Evolutionary conservation across 176 grass and related monocot species (phyloP), one percentile per base, ranked within the genome.

Genomic region (Oryza brachyantha): DNA sequence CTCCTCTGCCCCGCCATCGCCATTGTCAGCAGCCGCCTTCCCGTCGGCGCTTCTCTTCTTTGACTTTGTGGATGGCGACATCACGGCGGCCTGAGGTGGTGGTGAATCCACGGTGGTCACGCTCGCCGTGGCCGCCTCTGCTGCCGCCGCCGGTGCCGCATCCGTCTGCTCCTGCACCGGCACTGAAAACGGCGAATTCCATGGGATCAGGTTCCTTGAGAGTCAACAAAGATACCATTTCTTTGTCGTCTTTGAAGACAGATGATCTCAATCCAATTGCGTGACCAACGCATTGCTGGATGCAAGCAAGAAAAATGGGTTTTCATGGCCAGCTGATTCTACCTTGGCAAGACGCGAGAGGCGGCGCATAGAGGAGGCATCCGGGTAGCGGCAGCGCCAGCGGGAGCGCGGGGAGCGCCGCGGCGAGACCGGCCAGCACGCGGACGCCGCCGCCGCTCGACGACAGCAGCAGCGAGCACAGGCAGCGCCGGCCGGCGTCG

Each of bases 401-500:
- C 29, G 82, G 65, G 0, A 78, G 82, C 40, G 74, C 22, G 29
- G 68, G 74, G 41, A 78, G 73, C 22, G 25, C 71, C 65, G 66
- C 66, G 21, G 76, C 64, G 83, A 84, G 83, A 40, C 74, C 39
- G 10, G 66, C 83, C 55, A 78, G 55, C 55, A 84, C 64, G 3
- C 29, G 17, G 17, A n/a, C 48, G 48, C 48, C 48, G 7, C 5
- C 48, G 6, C 48, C 7, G 66, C 54, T 84, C 48, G 48, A n/a
- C 65, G 66, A 13, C 74, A 78, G 82, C 27, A 78, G 74, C 55
- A 84, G 40, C 66, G 82, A 78, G 82, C 82, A 84, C n/a, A 78
- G 41, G 74, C 74, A 84, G 41, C 66, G 74, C 66, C 59, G 83
- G 13, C 83, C 57, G 29, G 83, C 83, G 74, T 84, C 83, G 11